Conservation (phyloP, 345 rosid species). For the Eucalyptus sp. region DNA sequence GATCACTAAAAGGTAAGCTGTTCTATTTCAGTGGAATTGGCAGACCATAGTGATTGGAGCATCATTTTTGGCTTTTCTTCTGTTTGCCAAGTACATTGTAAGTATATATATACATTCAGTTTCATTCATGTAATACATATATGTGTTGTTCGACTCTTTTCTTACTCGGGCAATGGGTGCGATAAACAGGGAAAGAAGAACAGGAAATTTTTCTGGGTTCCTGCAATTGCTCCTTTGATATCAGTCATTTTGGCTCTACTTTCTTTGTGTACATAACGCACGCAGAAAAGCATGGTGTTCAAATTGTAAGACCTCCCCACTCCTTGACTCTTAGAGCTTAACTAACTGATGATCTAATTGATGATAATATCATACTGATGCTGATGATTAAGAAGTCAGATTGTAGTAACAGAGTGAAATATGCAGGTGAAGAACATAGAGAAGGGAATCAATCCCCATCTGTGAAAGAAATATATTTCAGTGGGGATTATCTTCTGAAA, state of each 20-base stretch:
- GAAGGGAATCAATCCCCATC: conserved; percentile 85
- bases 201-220: conserved; percentile 77
- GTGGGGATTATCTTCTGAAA: conserved; percentile 46
- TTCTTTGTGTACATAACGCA: conserved; percentile 80
- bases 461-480: conserved; percentile 47
- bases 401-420: neutral
- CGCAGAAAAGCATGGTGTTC: conserved; percentile 84
- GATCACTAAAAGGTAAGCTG: neutral
- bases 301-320: conserved; percentile 43
- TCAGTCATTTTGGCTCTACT: conserved; percentile 80
- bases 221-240: conserved; percentile 84
- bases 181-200: conserved; percentile 71
- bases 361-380: neutral
- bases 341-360: neutral
- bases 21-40: conserved; percentile 78
- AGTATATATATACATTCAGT: neutral
- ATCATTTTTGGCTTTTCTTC: conserved; percentile 65
- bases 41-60: conserved; percentile 83
- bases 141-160: neutral
- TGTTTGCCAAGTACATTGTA: conserved; percentile 71
- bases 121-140: neutral
- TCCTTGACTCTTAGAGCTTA: neutral
- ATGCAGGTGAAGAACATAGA: conserved; percentile 67
- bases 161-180: neutral
- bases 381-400: neutral